Evolutionary conservation across 805 yeast genomes (phyloP).

Genomic region (Candida xyloterini): DNA sequence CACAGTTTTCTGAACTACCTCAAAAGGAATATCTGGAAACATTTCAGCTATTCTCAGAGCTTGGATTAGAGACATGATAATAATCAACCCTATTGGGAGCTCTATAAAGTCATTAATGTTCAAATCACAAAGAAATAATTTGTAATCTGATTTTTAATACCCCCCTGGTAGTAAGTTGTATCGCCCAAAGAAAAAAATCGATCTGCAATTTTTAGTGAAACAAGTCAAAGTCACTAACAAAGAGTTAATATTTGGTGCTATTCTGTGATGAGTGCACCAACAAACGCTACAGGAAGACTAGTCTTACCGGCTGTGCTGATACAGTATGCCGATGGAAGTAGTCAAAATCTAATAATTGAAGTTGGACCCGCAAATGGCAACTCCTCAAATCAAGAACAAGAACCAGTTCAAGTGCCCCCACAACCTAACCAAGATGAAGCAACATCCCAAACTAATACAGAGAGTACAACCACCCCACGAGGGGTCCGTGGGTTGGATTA

Average conservation of each 20-base stretch:
- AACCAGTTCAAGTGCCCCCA: constrained; percentile 1
- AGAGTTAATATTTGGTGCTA: background rate
- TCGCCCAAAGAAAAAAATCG: constrained; percentile 6
- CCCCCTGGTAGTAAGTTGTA: background rate
- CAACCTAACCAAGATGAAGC: background rate
- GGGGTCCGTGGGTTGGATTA: constrained; percentile 34
- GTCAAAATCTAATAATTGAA: constrained; percentile 30
- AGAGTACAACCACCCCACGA: constrained; percentile 1
- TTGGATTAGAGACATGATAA: background rate
- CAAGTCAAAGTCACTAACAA: background rate
- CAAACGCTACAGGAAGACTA: constrained; percentile 22
- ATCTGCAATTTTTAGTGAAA: constrained; percentile 7
- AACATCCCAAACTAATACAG: background rate
- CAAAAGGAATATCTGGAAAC: constrained; percentile 42
- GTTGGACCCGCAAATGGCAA: constrained; percentile 26
- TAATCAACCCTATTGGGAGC: background rate
- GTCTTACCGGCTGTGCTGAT: constrained; percentile 32
- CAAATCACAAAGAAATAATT: too few relatives aligned
- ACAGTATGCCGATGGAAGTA: constrained; percentile 30
- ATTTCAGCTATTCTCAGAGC: constrained; percentile 33
- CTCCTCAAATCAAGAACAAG: constrained; percentile 1
- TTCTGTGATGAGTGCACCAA: constrained; percentile 8
- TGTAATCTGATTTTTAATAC: too few relatives aligned
- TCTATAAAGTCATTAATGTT: too few relatives aligned
- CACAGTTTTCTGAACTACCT: constrained; percentile 31